phyloP scores from a whole-genome alignment of 2,329 filamentous ascomycete genomes.

The Monilinia fructigena region DNA sequence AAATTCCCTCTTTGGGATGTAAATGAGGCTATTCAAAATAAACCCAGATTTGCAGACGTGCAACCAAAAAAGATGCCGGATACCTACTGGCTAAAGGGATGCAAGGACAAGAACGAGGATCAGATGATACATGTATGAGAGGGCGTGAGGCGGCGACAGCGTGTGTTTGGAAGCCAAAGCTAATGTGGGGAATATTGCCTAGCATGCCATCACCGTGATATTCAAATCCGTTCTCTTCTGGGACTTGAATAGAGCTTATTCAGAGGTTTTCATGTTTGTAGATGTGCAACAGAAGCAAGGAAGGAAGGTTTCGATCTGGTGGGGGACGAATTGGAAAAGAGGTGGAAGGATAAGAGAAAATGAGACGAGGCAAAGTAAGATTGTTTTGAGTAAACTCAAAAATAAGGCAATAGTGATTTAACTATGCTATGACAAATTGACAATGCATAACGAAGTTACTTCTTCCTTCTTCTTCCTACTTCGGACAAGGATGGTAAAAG shows the following conservation, averaged over 20 bases:
- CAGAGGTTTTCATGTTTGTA: background rate
- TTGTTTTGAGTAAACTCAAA: background rate
- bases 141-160: background rate
- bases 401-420: background rate
- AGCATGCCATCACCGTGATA: background rate
- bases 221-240: background rate
- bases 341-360: too few species aligned
- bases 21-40: background rate
- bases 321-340: background rate
- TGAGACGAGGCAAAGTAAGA: background rate
- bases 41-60: background rate
- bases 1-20: background rate
- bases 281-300: background rate
- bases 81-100: background rate
- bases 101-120: background rate
- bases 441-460: background rate
- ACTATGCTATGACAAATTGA: background rate
- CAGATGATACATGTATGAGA: background rate
- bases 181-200: background rate
- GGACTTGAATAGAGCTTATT: background rate
- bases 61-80: background rate
- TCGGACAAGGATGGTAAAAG: background rate
- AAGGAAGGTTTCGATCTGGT: background rate
- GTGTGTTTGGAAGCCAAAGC: background rate
- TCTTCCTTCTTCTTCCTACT: too few species aligned